phyloP scores from a whole-genome alignment of 2,329 filamentous ascomycete genomes.

The Colletotrichum sp. region DNA sequence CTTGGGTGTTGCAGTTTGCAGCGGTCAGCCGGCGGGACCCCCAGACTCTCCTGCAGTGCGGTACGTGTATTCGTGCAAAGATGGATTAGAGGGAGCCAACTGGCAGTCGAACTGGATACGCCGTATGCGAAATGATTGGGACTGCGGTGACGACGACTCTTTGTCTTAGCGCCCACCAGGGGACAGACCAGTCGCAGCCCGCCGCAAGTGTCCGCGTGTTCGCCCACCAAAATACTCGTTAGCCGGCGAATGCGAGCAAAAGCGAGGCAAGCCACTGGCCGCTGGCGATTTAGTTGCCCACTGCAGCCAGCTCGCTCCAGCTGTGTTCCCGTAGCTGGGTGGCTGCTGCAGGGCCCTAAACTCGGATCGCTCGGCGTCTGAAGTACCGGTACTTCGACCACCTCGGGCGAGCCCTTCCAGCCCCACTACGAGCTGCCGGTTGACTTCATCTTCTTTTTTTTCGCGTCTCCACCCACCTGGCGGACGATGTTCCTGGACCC shows the following conservation, averaged over 20 bases:
- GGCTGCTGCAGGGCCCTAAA: not conserved
- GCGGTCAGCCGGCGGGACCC: not conserved
- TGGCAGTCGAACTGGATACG: not conserved
- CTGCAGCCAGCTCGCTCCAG: not conserved
- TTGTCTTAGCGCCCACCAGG: constrained; percentile 5
- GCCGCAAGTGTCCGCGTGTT: constrained; percentile 3
- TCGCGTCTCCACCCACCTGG: not conserved
- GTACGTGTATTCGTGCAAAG: not conserved
- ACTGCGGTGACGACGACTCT: constrained; percentile 10
- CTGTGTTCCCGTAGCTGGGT: not conserved
- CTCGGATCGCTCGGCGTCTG: not conserved
- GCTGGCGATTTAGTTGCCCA: not conserved
- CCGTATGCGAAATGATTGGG: constrained; percentile 3
- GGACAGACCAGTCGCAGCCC: not conserved
- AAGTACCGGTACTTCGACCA: constrained; percentile 10
- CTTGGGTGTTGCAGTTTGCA: not conserved
- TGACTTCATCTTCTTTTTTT: constrained; percentile 1
- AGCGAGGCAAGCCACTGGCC: not conserved
- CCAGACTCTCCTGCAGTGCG: not conserved
- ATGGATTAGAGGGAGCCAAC: not conserved
- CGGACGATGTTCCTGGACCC: not conserved
- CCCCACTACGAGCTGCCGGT: not conserved
- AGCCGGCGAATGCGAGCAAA: not conserved
- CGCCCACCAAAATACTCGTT: not conserved
- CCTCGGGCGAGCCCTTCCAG: not conserved